A percentile compares a stretch with the other conserved stretches of the same genome.
These are phyloP conservation scores for Fusarium penzigii DNA, from an alignment of 2,329 filamentous ascomycete genomes.

Conservation along the genomic window DNA sequence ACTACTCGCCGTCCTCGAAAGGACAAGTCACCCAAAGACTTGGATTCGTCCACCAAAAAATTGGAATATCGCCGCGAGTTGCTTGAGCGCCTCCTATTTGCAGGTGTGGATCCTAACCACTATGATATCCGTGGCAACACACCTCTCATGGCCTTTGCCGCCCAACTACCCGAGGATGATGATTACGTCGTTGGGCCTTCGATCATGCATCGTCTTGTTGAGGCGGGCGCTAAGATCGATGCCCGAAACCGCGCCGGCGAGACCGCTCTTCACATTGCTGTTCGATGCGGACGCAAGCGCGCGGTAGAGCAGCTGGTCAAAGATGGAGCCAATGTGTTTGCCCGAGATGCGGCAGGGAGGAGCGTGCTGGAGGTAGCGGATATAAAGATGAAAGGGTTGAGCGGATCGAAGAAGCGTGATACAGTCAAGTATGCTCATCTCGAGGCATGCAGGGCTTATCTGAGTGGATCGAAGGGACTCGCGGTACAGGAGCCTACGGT, in stretches of 20 bases:
- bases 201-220: slow-evolving; percentile 47
- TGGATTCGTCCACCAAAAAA: slow-evolving; percentile 36
- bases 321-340: slow-evolving; percentile 50
- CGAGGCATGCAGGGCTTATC: slow-evolving; percentile 48
- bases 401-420: slow-evolving; percentile 29
- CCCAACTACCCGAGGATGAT: slow-evolving; percentile 51
- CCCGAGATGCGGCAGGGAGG: slow-evolving; percentile 44
- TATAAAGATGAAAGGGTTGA: slow-evolving; percentile 35
- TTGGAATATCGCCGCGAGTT: slow-evolving; percentile 31
- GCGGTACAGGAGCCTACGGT: slow-evolving; percentile 42
- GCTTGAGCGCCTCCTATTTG: slow-evolving; percentile 34
- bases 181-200: slow-evolving; percentile 49
- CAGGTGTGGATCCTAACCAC: slow-evolving; percentile 51
- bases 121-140: slow-evolving; percentile 55
- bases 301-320: slow-evolving; percentile 49
- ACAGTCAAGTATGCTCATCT: slow-evolving; percentile 42
- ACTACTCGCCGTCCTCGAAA: slow-evolving; percentile 6
- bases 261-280: slow-evolving; percentile 56
- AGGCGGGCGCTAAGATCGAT: slow-evolving; percentile 46
- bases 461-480: slow-evolving; percentile 39
- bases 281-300: slow-evolving; percentile 53
- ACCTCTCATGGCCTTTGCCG: slow-evolving; percentile 56
- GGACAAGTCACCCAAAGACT: slow-evolving; percentile 15
- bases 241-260: slow-evolving; percentile 56
- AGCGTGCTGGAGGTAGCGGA: slow-evolving; percentile 51